These are phyloP conservation scores for Sarocladium strictum DNA, from an alignment of 2,329 filamentous ascomycete genomes.

Conservation along the genomic window DNA sequence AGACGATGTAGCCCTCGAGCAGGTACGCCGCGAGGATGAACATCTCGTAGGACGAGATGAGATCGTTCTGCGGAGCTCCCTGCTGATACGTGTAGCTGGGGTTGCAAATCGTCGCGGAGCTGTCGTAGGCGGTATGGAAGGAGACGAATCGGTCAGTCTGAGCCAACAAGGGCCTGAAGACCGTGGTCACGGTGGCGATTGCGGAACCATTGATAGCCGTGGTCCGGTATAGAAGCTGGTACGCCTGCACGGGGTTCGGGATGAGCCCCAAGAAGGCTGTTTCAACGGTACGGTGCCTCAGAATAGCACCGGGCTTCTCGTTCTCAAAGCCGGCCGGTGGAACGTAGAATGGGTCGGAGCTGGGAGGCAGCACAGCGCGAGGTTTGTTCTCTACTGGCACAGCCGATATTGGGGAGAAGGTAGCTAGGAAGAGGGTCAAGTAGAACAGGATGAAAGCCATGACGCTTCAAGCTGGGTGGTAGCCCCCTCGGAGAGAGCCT, in stretches of 20 bases:
- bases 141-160: conserved; percentile 11
- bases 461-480: no score
- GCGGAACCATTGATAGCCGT: conserved; percentile 11
- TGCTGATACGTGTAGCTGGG: conserved; percentile 11
- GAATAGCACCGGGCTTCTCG: conserved; percentile 8
- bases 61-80: conserved; percentile 7
- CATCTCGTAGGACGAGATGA: conserved; percentile 10
- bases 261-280: conserved; percentile 9
- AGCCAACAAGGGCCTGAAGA: conserved; percentile 12
- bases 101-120: conserved; percentile 11
- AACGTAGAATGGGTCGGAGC: conserved; percentile 10
- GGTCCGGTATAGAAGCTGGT: conserved; percentile 12
- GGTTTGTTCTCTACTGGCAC: neutral
- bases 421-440: neutral
- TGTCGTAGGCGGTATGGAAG: conserved; percentile 12
- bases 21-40: conserved; percentile 9
- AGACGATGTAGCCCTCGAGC: neutral
- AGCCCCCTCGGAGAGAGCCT: no score
- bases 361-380: neutral
- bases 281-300: conserved; percentile 3
- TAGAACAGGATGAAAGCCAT: neutral
- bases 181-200: conserved; percentile 12
- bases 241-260: conserved; percentile 7
- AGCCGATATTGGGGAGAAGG: neutral
- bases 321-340: conserved; percentile 10